Evolutionary conservation across 257 asterid genomes (phyloP).

Genomic region (Nicotiana tomentosiformis): DNA sequence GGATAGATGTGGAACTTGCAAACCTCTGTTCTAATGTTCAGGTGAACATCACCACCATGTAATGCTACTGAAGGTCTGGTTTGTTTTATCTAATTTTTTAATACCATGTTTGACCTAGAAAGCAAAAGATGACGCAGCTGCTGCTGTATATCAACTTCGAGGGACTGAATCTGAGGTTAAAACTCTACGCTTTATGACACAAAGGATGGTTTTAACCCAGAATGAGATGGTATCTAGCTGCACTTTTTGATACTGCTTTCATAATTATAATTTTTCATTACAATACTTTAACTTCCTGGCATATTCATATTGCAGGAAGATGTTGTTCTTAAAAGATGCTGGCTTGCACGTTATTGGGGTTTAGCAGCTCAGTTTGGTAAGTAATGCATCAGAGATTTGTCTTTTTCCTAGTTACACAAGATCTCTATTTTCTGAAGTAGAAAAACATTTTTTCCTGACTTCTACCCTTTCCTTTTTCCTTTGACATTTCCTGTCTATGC

Average conservation of each 20-base stretch:
- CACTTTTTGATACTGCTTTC: conserved; percentile 8
- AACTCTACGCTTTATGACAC: conserved; percentile 86
- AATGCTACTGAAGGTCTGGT: conserved; percentile 12
- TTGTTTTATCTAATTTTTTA: conserved; percentile 21
- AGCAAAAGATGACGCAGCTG: conserved; percentile 59
- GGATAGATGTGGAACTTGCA: conserved; percentile 53
- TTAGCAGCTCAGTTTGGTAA: conserved; percentile 84
- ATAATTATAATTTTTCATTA: neutral
- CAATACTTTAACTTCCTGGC: neutral
- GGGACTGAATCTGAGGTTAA: conserved; percentile 73
- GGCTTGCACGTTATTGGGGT: conserved; percentile 99
- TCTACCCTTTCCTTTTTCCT: neutral
- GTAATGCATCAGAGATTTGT: neutral
- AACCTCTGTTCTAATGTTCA: conserved; percentile 58
- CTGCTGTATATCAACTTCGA: conserved; percentile 56
- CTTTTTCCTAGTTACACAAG: neutral
- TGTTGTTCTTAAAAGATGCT: conserved; percentile 95
- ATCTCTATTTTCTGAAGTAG: neutral
- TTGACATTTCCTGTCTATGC: neutral
- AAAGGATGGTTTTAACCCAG: conserved; percentile 86
- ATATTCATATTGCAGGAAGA: conserved; percentile 67
- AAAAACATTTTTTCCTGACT: neutral
- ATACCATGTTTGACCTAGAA: conserved; percentile 36
- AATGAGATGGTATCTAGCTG: conserved; percentile 73
- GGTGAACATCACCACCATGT: conserved; percentile 35